A percentile compares a stretch with the other conserved stretches of the same genome.
phyloP scores from a whole-genome alignment of 1,139 yeast species.

The Geotrichum europaeum region DNA sequence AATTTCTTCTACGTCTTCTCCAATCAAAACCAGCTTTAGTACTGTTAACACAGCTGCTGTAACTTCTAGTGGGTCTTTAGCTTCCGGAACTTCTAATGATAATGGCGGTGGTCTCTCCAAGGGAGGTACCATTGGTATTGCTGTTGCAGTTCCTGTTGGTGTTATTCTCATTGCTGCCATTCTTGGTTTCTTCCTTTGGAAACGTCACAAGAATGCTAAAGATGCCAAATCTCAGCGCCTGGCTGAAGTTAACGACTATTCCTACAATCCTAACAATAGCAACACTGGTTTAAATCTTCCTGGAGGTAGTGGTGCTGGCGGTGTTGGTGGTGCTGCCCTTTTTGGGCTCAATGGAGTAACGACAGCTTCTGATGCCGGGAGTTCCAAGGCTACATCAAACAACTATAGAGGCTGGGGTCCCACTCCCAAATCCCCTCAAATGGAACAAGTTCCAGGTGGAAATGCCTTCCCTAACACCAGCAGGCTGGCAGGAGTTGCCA shows the following conservation, averaged over 20 bases:
- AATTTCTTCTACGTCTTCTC: neutral
- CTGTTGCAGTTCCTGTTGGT: slow-evolving; percentile 18
- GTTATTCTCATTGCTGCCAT: slow-evolving; percentile 9
- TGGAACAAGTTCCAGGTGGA: slow-evolving; percentile 12
- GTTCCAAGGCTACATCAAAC: neutral
- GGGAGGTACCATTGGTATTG: slow-evolving; percentile 14
- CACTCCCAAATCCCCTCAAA: slow-evolving; percentile 15
- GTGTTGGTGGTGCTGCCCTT: slow-evolving; percentile 1
- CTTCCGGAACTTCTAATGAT: neutral
- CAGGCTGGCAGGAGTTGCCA: neutral
- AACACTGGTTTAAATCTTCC: neutral
- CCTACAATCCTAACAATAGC: slow-evolving; percentile 15
- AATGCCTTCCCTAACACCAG: neutral
- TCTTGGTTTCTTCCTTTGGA: slow-evolving; percentile 14
- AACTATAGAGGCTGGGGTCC: slow-evolving; percentile 20
- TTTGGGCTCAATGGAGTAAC: neutral
- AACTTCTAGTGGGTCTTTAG: slow-evolving; percentile 1
- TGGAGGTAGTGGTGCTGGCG: neutral
- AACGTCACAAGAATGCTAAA: slow-evolving; percentile 11
- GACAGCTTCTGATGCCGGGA: slow-evolving; percentile 1
- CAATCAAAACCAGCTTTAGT: neutral
- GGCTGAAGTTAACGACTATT: slow-evolving; percentile 17
- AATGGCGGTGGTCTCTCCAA: slow-evolving; percentile 4
- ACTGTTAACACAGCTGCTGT: neutral
- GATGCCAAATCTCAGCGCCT: slow-evolving; percentile 15